phyloP scores from a whole-genome alignment of 176 grass and related monocot species.

The Aechmea fasciata region DNA sequence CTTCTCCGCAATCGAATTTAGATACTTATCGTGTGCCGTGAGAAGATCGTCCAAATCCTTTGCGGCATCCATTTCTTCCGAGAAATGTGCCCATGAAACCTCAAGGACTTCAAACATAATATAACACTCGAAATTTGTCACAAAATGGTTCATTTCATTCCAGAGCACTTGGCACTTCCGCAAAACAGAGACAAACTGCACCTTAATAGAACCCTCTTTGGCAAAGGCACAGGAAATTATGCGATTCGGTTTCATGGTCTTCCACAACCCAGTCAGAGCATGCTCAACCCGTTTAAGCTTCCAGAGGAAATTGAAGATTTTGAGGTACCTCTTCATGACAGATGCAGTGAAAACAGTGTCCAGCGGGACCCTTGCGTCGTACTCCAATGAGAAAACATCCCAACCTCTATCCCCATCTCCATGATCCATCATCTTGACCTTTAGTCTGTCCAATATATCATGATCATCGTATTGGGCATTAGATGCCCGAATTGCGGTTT shows the following conservation, averaged over 20 bases:
- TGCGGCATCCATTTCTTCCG: slow-evolving; percentile 84
- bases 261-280: slow-evolving; percentile 76
- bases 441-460: slow-evolving; percentile 80
- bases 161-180: slow-evolving; percentile 92
- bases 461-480: slow-evolving; percentile 83
- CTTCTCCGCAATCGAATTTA: slow-evolving; percentile 81
- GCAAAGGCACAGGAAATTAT: slow-evolving; percentile 85
- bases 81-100: slow-evolving; percentile 81
- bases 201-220: slow-evolving; percentile 57
- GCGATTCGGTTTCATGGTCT: slow-evolving; percentile 86
- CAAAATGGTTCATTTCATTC: slow-evolving; percentile 98
- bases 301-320: slow-evolving; percentile 92
- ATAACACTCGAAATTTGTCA: slow-evolving; percentile 90
- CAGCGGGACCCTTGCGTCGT: slow-evolving; percentile 70
- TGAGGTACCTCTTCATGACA: slow-evolving; percentile 93
- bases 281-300: slow-evolving; percentile 87
- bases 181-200: slow-evolving; percentile 62
- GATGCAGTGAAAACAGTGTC: slow-evolving; percentile 83
- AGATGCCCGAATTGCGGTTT: slow-evolving; percentile 81
- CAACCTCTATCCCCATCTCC: slow-evolving; percentile 81
- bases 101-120: slow-evolving; percentile 99
- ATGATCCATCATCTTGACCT: slow-evolving; percentile 97
- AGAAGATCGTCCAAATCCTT: slow-evolving; percentile 93
- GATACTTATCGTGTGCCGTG: slow-evolving; percentile 71
- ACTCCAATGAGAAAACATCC: slow-evolving; percentile 94